Evolutionary conservation across 345 rosid species (phyloP).

Genomic region (Mallotus nudiflorus): DNA sequence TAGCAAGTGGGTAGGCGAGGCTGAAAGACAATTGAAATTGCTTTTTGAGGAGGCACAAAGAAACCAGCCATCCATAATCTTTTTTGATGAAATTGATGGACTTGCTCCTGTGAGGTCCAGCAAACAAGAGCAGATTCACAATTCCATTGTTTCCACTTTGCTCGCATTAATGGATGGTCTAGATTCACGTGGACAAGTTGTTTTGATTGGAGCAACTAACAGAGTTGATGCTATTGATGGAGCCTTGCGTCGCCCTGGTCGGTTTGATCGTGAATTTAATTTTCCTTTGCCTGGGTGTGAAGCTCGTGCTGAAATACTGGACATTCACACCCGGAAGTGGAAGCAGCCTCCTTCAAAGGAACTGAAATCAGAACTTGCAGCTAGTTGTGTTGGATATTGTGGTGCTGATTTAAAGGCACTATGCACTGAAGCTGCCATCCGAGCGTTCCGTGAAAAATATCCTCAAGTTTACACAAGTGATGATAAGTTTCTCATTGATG

Average conservation of each 20-base stretch:
- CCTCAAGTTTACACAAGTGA: slow-evolving; percentile 99
- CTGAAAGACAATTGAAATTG: slow-evolving; percentile 95
- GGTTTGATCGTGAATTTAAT: slow-evolving; percentile 97
- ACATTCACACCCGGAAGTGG: slow-evolving; percentile 99
- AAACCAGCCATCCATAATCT: slow-evolving; percentile 97
- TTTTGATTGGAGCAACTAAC: slow-evolving; percentile 99
- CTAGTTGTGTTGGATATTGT: slow-evolving; percentile 98
- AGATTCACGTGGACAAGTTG: slow-evolving; percentile 99
- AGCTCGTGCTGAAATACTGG: slow-evolving; percentile 94
- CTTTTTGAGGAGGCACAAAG: slow-evolving; percentile 99
- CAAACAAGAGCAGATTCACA: slow-evolving; percentile 99
- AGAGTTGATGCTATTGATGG: slow-evolving; percentile 99
- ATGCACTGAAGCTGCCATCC: slow-evolving; percentile 99
- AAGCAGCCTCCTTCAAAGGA: slow-evolving; percentile 85
- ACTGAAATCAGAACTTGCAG: slow-evolving; percentile 85
- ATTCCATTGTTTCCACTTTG: slow-evolving; percentile 96
- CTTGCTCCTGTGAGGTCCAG: slow-evolving; percentile 99
- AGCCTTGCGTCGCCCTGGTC: slow-evolving; percentile 98
- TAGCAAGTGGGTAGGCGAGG: slow-evolving; percentile 99
- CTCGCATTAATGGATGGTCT: slow-evolving; percentile 99
- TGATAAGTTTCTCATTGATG: slow-evolving; percentile 93
- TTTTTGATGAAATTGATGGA: slow-evolving; percentile 99
- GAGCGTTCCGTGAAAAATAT: slow-evolving; percentile 96
- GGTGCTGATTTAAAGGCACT: slow-evolving; percentile 98
- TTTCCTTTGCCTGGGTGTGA: slow-evolving; percentile 98